Conservation (phyloP, 108 stramenopile species). For the Skeletonema potamos region DNA sequence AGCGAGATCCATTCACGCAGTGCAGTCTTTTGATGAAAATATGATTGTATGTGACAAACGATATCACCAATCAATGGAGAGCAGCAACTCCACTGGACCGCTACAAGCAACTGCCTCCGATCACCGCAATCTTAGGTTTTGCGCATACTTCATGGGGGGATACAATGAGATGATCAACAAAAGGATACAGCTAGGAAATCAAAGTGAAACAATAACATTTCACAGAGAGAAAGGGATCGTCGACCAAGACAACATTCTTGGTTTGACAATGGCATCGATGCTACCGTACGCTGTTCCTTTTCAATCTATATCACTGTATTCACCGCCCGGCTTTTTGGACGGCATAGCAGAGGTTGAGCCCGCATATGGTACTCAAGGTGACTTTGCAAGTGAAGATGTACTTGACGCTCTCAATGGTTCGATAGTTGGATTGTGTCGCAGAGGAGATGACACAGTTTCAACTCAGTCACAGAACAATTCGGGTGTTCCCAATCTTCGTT, state of each 20-base stretch:
- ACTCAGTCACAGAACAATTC: not conserved
- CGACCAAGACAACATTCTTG: slow-evolving; percentile 59
- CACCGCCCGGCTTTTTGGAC: slow-evolving; percentile 30
- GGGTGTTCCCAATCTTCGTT: slow-evolving; percentile 33
- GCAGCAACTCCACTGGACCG: slow-evolving; percentile 10
- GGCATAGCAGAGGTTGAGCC: slow-evolving; percentile 3
- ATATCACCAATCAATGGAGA: not conserved
- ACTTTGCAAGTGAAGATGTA: slow-evolving; percentile 30
- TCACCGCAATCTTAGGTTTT: slow-evolving; percentile 62
- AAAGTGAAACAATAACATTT: slow-evolving; percentile 27
- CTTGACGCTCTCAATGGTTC: slow-evolving; percentile 65
- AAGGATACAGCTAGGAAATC: slow-evolving; percentile 11
- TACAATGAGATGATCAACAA: slow-evolving; percentile 28
- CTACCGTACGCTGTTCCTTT: slow-evolving; percentile 51
- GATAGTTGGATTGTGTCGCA: slow-evolving; percentile 75
- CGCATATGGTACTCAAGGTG: slow-evolving; percentile 26
- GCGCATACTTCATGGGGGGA: slow-evolving; percentile 70
- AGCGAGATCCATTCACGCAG: not conserved
- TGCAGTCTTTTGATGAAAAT: not conserved
- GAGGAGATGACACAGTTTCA: not conserved
- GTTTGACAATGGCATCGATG: slow-evolving; percentile 53
- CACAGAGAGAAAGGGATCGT: slow-evolving; percentile 40
- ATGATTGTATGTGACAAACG: not conserved
- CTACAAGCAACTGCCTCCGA: slow-evolving; percentile 43
- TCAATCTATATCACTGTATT: slow-evolving; percentile 26